Conservation (phyloP, 768 basidiomycete genomes). For the Hebeloma cylindrosporum region DNA sequence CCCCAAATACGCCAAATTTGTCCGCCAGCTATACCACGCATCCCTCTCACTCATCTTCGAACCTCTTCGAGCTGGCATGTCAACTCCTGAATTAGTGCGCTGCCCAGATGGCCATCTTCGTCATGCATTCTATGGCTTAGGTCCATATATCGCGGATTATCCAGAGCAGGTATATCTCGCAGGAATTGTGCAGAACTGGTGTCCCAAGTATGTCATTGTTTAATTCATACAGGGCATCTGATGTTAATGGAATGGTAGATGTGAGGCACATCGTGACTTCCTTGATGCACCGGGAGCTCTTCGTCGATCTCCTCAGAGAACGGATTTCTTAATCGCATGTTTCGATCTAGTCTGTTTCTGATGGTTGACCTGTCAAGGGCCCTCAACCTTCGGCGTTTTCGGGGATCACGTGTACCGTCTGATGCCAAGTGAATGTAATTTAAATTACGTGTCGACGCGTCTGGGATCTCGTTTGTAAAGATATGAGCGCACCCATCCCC, state of each 20-base stretch:
- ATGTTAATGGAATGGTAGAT: not conserved
- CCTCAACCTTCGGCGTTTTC: too few relatives aligned
- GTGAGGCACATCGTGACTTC: too few relatives aligned
- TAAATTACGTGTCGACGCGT: too few relatives aligned
- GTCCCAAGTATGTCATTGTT: conserved; percentile 18
- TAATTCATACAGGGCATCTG: not conserved
- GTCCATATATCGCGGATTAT: conserved; percentile 39
- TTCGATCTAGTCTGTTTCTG: too few relatives aligned
- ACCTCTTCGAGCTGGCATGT: conserved; percentile 20
- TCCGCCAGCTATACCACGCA: conserved; percentile 27
- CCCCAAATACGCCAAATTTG: conserved; percentile 23
- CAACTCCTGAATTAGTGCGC: conserved; percentile 15
- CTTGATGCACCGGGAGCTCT: conserved; percentile 18
- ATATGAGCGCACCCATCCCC: too few relatives aligned
- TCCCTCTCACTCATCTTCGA: conserved; percentile 19
- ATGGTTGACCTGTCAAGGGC: too few relatives aligned
- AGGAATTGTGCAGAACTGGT: conserved; percentile 27
- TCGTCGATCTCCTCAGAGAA: conserved; percentile 22
- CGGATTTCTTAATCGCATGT: conserved; percentile 24
- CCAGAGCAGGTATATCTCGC: conserved; percentile 35
- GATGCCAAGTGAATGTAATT: too few relatives aligned
- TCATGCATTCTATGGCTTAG: conserved; percentile 28
- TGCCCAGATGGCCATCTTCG: conserved; percentile 37
- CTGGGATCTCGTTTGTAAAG: too few relatives aligned
- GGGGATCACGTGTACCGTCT: too few relatives aligned